Base-by-base conservation (phyloP, 805 yeast species). In the Candida boleticola region DNA sequence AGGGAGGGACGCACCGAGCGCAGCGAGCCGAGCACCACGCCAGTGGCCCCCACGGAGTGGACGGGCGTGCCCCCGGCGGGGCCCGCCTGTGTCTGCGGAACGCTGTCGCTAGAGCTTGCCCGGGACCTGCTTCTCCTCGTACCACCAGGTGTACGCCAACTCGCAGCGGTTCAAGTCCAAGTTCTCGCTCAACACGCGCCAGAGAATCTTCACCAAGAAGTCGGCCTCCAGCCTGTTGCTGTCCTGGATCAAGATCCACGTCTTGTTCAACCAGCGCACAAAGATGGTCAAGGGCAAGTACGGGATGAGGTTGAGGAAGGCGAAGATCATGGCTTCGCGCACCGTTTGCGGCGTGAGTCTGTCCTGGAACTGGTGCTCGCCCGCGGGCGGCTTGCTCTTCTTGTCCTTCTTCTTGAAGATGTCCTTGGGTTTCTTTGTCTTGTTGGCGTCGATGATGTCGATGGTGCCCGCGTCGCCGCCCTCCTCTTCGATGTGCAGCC, bases 91-190 rank as follows among this genome's bases (percentile, higher is more conserved):
- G n/a, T n/a, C n/a, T n/a, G 27, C 27, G 27, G 27, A 25, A 25
- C 11, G 11, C 7, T 25, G 17, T 29, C n/a, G 5, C 21, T 17
- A 31, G 21, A 31, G 21, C 7, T 36, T 23, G 22, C 42, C 27
- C 4, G 39, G 35, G 4, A 31, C 18, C 21, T 17, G 16, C 22
- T 52, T 52, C 18, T 57, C 53, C 19, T 70, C 72, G 54, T 80
- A 82, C 87, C 87, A 82, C 86, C 87, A 82, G 18, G 61, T 60
- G 39, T 77, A 68, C 1, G 79, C 85, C 31, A 77, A 41, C 33
- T 73, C 76, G 4, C 80, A 74, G 48, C 83, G 67, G 47, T 78
- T 79, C 42, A 79, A 62, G 49, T 79, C 83, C 41, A 77, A 64
- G 44, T 77, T 81, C 48, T 79, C 83, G 37, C 83, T 72, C 3